These are phyloP conservation scores for Termitomyces sp. DNA, from an alignment of 768 basidiomycete species.

Conservation along the genomic window DNA sequence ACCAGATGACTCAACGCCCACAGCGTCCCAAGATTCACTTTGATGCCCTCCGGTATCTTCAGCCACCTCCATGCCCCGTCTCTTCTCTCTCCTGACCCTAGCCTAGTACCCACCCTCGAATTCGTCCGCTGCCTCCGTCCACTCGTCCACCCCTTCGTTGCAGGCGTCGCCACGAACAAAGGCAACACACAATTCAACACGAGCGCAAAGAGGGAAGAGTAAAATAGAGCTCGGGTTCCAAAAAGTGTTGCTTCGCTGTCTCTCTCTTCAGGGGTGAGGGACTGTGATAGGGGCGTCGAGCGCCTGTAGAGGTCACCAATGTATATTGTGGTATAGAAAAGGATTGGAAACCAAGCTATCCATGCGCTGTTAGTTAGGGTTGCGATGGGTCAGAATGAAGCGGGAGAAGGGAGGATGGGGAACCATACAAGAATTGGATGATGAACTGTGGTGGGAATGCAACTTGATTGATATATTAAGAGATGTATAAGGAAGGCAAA, in stretches of 20 bases:
- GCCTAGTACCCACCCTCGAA: background rate
- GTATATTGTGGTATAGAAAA: slow-evolving; percentile 87
- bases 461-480: background rate
- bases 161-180: slow-evolving; percentile 38
- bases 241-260: slow-evolving; percentile 74
- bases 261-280: slow-evolving; percentile 22
- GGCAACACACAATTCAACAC: slow-evolving; percentile 67
- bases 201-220: slow-evolving; percentile 66
- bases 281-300: slow-evolving; percentile 21
- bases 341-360: slow-evolving; percentile 89
- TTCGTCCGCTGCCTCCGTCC: background rate
- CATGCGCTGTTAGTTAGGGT: slow-evolving; percentile 45
- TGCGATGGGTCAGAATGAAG: background rate
- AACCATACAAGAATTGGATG: slow-evolving; percentile 75
- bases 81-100: background rate
- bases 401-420: background rate
- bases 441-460: slow-evolving; percentile 43
- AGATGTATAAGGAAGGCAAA: slow-evolving; percentile 22
- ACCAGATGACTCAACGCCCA: slow-evolving; percentile 78
- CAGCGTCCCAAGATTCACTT: slow-evolving; percentile 58
- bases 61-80: slow-evolving; percentile 8
- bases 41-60: slow-evolving; percentile 36
- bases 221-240: slow-evolving; percentile 81
- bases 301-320: slow-evolving; percentile 81
- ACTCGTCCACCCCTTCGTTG: slow-evolving; percentile 1